Base-by-base conservation (phyloP, 306 rosid genomes). In the Sicyos edulis region DNA sequence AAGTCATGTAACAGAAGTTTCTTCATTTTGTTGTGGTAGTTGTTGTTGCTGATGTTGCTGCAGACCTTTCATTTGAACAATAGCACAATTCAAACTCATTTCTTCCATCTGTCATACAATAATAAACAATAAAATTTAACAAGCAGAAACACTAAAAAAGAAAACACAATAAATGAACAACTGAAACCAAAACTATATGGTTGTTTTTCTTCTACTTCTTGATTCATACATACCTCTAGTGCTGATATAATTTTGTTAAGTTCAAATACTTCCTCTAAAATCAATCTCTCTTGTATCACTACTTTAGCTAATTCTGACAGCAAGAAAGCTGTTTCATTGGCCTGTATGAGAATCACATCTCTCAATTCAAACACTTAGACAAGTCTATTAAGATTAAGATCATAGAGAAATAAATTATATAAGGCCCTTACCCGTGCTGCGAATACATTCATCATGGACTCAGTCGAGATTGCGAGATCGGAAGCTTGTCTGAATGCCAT, bases 281-380 rank as follows among this genome's bases (percentile, higher is more conserved):
- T 84, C 76, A 87, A 80, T 68, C 73, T 92, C 73, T 89, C 96
- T 77, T 81, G 91, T 14, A 82, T 84, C 22, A 88, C 89, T 20
- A 83, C 85, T 73, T 76, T 75, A 37, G 95, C 95, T 74, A 92
- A 77, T 76, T 86, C 82, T 29, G 95, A 88, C 3, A 92, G 74
- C 55, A 82, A 59, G 2, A 71, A 44, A 70, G 71, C 83, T 76
- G 69, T 84, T 78, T 85, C 76, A 74, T 75, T 82, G 40, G 80
- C 85, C 95, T 89, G 88, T 76, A 74, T 29, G 69, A 67, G 37
- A 32, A 72, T 14, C 74, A 78, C 17, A 54, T 4, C 26, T 53
- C 21, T 37, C 44, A 17, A 8, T 64, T 1, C n/a, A n/a, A 16
- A 64, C 51, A 42, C 32, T 34, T 19, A 0, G 16, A 17, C 4